phyloP scores from a whole-genome alignment of 1,139 yeast genomes.

The Saccharomyces hybrid region DNA sequence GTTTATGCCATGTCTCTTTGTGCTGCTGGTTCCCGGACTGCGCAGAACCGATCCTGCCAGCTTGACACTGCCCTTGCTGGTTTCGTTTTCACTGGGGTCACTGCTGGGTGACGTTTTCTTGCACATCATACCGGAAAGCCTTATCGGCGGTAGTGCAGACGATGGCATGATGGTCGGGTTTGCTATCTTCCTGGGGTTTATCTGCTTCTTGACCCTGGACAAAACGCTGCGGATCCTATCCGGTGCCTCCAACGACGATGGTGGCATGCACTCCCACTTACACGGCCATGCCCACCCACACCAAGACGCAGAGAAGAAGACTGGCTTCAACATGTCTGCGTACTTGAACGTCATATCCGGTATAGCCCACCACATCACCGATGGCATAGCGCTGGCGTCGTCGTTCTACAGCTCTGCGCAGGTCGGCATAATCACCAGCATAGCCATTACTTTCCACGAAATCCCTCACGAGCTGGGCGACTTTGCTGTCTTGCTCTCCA shows the following conservation, averaged over 20 bases:
- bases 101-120: slow-evolving; percentile 59
- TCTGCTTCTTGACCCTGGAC: slow-evolving; percentile 48
- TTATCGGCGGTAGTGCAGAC: slow-evolving; percentile 1
- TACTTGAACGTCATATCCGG: slow-evolving; percentile 57
- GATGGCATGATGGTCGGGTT: slow-evolving; percentile 31
- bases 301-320: slow-evolving; percentile 1
- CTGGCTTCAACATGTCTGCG: slow-evolving; percentile 40
- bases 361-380: slow-evolving; percentile 60
- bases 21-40: slow-evolving; percentile 43
- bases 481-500: slow-evolving; percentile 56
- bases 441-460: slow-evolving; percentile 63
- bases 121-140: slow-evolving; percentile 52
- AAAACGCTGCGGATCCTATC: slow-evolving; percentile 45
- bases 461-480: slow-evolving; percentile 73
- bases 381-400: slow-evolving; percentile 61
- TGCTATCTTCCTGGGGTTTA: slow-evolving; percentile 49
- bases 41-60: slow-evolving; percentile 29
- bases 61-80: slow-evolving; percentile 41
- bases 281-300: slow-evolving; percentile 35
- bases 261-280: slow-evolving; percentile 29
- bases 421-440: slow-evolving; percentile 55
- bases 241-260: slow-evolving; percentile 29
- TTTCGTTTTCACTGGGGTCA: slow-evolving; percentile 65
- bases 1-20: slow-evolving; percentile 50
- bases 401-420: slow-evolving; percentile 50